Percentiles rank a stretch among this genome's conserved stretches.
These are phyloP conservation scores for Patellifolia procumbens DNA, from an alignment of 179 eudicot species.

Conservation along the genomic window DNA sequence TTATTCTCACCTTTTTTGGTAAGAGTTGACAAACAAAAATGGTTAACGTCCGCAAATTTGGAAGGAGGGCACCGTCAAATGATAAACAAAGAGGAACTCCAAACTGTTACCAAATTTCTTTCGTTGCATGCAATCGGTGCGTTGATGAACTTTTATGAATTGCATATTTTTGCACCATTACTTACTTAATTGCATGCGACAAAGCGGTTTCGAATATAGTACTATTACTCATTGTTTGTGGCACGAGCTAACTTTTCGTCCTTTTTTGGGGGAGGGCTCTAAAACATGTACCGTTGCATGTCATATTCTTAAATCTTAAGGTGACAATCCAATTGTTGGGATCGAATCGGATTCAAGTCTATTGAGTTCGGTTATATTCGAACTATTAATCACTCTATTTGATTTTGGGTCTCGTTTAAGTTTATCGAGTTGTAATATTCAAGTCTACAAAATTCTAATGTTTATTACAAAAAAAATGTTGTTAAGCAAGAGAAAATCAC, in stretches of 20 bases:
- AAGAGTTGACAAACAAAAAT: neutral
- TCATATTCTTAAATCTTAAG: too few relatives aligned
- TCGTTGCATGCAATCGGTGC: conserved; percentile 24
- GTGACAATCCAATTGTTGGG: too few relatives aligned
- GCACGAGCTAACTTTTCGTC: conserved; percentile 6
- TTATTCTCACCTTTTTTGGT: neutral
- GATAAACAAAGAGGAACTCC: neutral
- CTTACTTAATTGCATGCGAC: neutral
- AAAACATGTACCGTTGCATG: neutral
- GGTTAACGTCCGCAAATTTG: conserved; percentile 18
- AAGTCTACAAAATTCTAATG: too few relatives aligned
- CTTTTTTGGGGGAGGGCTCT: neutral
- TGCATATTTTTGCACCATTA: conserved; percentile 14
- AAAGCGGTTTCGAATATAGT: conserved; percentile 17
- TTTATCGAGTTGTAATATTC: too few relatives aligned
- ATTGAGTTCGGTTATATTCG: too few relatives aligned
- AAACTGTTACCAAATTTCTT: conserved; percentile 2
- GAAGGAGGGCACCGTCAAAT: conserved; percentile 5
- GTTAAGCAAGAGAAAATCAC: too few relatives aligned
- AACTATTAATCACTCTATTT: too few relatives aligned
- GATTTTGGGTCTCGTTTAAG: too few relatives aligned
- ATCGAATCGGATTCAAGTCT: too few relatives aligned
- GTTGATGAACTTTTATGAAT: conserved; percentile 1
- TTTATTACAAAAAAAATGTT: too few relatives aligned
- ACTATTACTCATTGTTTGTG: neutral